Percentiles rank a stretch among this genome's conserved stretches.
These are phyloP conservation scores for Haplosporangium gracile DNA, from an alignment of 192 early-diverging fungal genomes.

Conservation along the genomic window DNA sequence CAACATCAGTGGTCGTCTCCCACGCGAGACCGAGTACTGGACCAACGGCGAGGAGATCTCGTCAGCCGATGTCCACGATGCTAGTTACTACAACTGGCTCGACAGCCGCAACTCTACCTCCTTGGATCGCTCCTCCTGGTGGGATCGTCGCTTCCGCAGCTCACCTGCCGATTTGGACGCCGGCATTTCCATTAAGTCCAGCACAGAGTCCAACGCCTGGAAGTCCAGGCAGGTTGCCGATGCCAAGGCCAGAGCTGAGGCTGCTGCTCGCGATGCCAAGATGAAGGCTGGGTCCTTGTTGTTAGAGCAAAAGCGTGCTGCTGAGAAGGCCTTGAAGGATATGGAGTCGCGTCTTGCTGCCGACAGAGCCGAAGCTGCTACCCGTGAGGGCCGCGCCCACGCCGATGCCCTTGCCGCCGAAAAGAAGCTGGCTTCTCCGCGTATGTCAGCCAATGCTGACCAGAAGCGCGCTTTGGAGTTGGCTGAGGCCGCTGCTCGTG, in stretches of 20 bases:
- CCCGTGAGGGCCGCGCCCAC: constrained; percentile 14
- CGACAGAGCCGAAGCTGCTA: constrained; percentile 8
- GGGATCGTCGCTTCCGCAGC: constrained; percentile 1
- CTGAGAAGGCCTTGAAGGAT: background rate
- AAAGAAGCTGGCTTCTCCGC: constrained; percentile 8
- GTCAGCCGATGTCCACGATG: constrained; percentile 18
- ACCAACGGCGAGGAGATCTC: constrained; percentile 34
- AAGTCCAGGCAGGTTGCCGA: constrained; percentile 18
- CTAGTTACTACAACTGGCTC: constrained; percentile 17
- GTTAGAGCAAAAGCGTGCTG: constrained; percentile 7
- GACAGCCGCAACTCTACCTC: background rate
- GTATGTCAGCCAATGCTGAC: background rate
- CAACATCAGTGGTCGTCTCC: background rate
- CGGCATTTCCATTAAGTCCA: background rate
- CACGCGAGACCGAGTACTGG: constrained; percentile 27
- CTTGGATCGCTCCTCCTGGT: constrained; percentile 21
- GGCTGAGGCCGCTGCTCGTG: constrained; percentile 24
- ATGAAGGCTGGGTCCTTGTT: constrained; percentile 1
- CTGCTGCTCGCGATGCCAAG: constrained; percentile 18
- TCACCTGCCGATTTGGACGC: background rate
- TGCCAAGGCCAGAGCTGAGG: constrained; percentile 12
- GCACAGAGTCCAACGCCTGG: constrained; percentile 3
- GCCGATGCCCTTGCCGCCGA: constrained; percentile 16
- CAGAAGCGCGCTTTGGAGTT: constrained; percentile 10
- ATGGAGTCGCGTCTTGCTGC: background rate